Conservation (phyloP, 2,329 filamentous ascomycete species). For the Chaetothyriales sp. region DNA sequence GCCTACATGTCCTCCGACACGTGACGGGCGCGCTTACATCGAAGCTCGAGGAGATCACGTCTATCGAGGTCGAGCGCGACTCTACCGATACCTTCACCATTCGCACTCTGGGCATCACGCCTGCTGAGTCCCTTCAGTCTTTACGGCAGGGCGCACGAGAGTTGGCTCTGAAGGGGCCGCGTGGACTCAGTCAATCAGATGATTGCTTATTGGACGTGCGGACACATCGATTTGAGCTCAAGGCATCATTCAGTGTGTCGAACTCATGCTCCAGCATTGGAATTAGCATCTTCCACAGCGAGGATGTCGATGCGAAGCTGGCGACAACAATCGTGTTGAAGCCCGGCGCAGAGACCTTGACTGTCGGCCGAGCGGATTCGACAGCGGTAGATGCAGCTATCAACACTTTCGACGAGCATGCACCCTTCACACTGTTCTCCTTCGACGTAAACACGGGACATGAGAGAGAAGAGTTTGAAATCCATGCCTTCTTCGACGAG, state of each 20-base stretch:
- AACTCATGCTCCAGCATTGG: conserved; percentile 20
- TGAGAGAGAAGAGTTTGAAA: conserved; percentile 24
- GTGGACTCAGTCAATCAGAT: conserved; percentile 15
- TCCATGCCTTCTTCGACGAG: conserved; percentile 31
- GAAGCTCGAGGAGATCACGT: conserved; percentile 29
- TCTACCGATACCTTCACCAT: conserved; percentile 24
- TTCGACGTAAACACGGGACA: conserved; percentile 8
- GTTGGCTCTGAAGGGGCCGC: conserved; percentile 3
- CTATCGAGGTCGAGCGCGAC: conserved; percentile 24
- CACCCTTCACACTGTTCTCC: conserved; percentile 37
- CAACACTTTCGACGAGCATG: conserved; percentile 25
- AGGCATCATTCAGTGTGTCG: conserved; percentile 15
- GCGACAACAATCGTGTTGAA: conserved; percentile 30
- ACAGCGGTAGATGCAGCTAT: conserved; percentile 19
- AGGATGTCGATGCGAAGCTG: conserved; percentile 18
- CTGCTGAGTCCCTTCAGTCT: conserved; percentile 17
- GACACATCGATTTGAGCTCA: conserved; percentile 8
- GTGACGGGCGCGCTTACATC: conserved; percentile 28
- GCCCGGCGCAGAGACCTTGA: conserved; percentile 27
- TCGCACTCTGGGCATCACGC: conserved; percentile 30
- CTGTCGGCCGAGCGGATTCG: conserved; percentile 24
- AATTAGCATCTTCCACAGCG: conserved; percentile 20
- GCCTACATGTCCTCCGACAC: conserved; percentile 26
- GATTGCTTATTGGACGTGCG: conserved; percentile 9
- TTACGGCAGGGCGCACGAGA: conserved; percentile 12